Evolutionary conservation across 2,329 filamentous ascomycete genomes (phyloP), one percentile per base, ranked within the genome.

Genomic region (Westerdykella ornata): DNA sequence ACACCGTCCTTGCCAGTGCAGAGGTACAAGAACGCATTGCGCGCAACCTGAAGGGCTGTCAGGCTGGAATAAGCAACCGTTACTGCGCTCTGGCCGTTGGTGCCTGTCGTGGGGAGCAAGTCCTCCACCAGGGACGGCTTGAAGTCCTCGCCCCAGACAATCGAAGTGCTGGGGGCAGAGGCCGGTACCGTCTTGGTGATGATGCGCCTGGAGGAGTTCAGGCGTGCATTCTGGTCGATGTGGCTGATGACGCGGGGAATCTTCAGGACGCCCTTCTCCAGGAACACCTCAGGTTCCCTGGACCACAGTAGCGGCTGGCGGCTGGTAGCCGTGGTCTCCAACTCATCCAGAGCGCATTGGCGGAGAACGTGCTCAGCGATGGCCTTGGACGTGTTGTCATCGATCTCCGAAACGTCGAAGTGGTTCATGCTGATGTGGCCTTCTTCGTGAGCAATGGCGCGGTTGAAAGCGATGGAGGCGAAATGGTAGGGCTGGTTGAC

Each of bases 181-280:
- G 22, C 22, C 22, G 22, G 22, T 7, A 36, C 38, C 6, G 16
- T 17, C 26, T 39, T 38, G 16, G 37, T 43, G 28, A 56, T 51
- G 16, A 37, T 17, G 11, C 54, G 54, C 19, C 38, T 43, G 14
- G 42, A 37, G 2, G 54, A 53, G 39, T 60, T 60, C 18, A 49
- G 42, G 4, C 56, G 44, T 14, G 45, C 43, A 35, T 60, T 60
- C 18, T 35, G 31, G 13, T 19, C 13, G 14, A 7, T 17, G 17
- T 41, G 8, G 2, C 31, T 29, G 14, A 40, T 16, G 9, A 48
- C 35, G 9, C 46, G 40, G 3, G 43, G 43, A 16, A 48, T 33
- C 14, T 22, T 19, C 13, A 40, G 28, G 13, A 22, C 37, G 11
- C 43, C 40, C 16, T 26, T 14, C 11, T 42, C 33, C 12, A 43